Percentiles rank a stretch among this genome's conserved stretches.
phyloP scores from a whole-genome alignment of 306 rosid genomes.

The Castanospermum australe region DNA sequence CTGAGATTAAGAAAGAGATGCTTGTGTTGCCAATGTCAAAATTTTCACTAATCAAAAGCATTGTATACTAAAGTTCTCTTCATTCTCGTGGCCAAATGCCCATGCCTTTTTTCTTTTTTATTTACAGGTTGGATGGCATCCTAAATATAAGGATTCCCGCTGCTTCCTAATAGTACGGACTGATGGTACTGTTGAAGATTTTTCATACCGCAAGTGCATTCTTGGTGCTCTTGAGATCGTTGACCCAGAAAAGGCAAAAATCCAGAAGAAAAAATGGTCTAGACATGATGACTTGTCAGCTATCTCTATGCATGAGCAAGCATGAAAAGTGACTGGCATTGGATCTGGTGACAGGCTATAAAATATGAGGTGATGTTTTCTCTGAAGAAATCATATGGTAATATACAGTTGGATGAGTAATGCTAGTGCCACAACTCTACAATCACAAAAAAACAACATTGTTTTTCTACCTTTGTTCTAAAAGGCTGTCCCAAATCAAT shows the following conservation, averaged over 20 bases:
- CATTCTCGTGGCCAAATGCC: background rate
- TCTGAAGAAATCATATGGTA: constrained; percentile 26
- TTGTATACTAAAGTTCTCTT: background rate
- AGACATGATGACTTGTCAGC: constrained; percentile 18
- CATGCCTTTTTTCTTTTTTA: background rate
- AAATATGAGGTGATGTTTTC: constrained; percentile 20
- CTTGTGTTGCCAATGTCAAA: background rate
- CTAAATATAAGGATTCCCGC: constrained; percentile 45
- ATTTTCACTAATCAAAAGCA: background rate
- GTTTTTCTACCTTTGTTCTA: constrained; percentile 40
- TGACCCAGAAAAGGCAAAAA: constrained; percentile 57
- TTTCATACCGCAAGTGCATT: constrained; percentile 84
- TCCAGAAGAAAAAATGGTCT: constrained; percentile 44
- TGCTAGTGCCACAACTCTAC: constrained; percentile 30
- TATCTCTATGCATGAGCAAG: constrained; percentile 17
- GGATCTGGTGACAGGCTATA: background rate
- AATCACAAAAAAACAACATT: constrained; percentile 33
- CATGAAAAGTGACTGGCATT: constrained; percentile 25
- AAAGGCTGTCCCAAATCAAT: constrained; percentile 15
- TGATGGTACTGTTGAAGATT: constrained; percentile 79
- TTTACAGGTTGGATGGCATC: constrained; percentile 75
- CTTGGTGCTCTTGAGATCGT: constrained; percentile 63
- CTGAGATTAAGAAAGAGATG: constrained; percentile 4
- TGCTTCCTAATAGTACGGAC: constrained; percentile 65
- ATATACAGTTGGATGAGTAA: constrained; percentile 19